Conservation (phyloP, 495 filamentous ascomycete genomes). For the Aspergillus wentii region DNA sequence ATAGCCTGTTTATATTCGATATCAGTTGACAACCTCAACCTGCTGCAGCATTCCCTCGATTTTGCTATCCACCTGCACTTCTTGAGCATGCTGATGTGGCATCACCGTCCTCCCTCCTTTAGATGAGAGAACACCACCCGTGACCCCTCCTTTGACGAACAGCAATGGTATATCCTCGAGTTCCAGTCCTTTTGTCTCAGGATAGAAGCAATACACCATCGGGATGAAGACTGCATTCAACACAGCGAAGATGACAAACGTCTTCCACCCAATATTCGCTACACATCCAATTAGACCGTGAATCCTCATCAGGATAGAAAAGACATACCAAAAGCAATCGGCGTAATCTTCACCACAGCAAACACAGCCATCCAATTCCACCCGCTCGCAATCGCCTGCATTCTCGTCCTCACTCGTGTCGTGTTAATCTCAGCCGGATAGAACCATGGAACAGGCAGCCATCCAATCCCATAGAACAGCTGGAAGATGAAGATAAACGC, state of each 20-base stretch:
- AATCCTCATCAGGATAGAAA: too few species aligned
- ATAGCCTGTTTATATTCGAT: neutral
- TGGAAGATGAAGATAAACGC: constrained; percentile 47
- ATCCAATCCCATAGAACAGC: constrained; percentile 42
- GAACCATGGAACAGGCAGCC: constrained; percentile 50
- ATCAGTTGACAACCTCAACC: constrained; percentile 5
- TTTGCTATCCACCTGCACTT: constrained; percentile 11
- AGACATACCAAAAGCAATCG: constrained; percentile 36
- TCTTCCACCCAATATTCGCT: constrained; percentile 54
- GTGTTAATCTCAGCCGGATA: constrained; percentile 60
- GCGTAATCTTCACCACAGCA: constrained; percentile 59
- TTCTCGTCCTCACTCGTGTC: constrained; percentile 29
- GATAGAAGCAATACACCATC: constrained; percentile 61
- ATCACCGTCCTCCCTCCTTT: constrained; percentile 21
- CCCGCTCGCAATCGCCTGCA: constrained; percentile 33
- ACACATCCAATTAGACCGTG: too few species aligned
- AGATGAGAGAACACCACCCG: constrained; percentile 29
- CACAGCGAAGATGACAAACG: constrained; percentile 62
- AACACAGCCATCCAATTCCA: constrained; percentile 48
- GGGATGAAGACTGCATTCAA: constrained; percentile 54
- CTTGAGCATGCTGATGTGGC: constrained; percentile 17
- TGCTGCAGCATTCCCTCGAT: constrained; percentile 10
- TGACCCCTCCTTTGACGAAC: constrained; percentile 28
- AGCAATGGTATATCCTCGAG: constrained; percentile 74
- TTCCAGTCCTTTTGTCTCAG: constrained; percentile 60